Percentiles rank a stretch among this genome's conserved stretches.
Evolutionary conservation across 768 basidiomycete genomes (phyloP).

Genomic region (Psilocybe subaeruginosa): DNA sequence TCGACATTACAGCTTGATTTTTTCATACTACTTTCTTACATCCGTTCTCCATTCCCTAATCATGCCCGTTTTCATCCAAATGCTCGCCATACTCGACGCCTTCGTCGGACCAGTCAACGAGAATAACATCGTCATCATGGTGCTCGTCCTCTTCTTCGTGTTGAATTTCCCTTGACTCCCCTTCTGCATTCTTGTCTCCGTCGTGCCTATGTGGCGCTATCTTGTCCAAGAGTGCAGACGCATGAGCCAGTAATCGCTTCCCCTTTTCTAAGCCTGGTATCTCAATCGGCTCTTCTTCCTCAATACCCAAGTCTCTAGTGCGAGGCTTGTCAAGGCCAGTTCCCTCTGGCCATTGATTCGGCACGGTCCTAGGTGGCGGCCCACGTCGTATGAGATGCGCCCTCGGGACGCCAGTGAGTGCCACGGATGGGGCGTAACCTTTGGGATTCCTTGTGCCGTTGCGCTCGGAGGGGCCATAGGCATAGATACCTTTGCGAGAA

Average conservation of each 20-base stretch:
- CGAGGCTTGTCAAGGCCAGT: neutral
- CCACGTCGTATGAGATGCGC: neutral
- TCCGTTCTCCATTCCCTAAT: neutral
- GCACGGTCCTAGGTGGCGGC: neutral
- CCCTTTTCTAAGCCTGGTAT: neutral
- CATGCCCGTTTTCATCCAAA: neutral
- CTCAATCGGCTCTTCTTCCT: neutral
- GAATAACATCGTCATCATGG: neutral
- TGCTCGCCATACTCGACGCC: slow-evolving; percentile 2
- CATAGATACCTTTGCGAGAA: slow-evolving; percentile 1
- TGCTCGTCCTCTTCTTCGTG: neutral
- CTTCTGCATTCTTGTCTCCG: neutral
- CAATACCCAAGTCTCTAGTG: neutral
- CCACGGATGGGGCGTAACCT: neutral
- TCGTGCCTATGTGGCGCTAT: neutral
- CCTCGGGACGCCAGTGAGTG: neutral
- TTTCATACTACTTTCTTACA: too few relatives aligned
- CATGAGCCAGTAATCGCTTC: neutral
- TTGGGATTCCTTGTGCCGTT: neutral
- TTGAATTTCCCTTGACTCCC: neutral
- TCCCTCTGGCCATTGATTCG: slow-evolving; percentile 1
- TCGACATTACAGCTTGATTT: too few relatives aligned
- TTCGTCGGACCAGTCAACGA: neutral
- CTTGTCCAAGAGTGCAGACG: neutral
- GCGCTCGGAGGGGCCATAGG: neutral